Conservation (phyloP, 345 rosid species). For the Camelina neglecta region DNA sequence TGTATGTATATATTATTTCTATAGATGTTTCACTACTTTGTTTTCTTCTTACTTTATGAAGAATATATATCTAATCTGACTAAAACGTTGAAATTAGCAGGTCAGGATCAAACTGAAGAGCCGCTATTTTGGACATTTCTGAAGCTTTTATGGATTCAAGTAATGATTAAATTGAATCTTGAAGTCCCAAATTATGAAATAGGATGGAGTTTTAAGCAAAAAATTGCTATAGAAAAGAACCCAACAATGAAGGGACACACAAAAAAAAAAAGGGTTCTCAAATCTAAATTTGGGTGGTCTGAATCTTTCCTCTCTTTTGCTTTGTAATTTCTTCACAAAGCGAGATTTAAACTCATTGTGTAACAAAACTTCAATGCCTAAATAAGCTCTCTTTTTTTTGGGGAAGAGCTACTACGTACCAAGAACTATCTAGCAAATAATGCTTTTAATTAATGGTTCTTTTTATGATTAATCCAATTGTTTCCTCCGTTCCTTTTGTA, state of each 20-base stretch:
- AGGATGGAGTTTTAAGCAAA: not conserved
- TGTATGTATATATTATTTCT: not conserved
- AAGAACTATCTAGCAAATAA: too few species aligned
- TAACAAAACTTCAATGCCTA: not conserved
- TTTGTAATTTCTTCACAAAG: conserved; percentile 1
- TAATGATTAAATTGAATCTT: conserved; percentile 20
- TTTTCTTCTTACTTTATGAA: conserved; percentile 21
- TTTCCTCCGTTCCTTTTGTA: too few species aligned
- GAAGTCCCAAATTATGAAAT: not conserved
- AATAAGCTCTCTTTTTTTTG: not conserved
- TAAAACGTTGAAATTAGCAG: conserved; percentile 17
- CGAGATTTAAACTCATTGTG: not conserved
- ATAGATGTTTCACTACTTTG: conserved; percentile 17
- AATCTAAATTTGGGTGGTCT: conserved; percentile 13
- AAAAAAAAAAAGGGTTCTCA: not conserved
- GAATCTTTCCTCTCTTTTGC: not conserved
- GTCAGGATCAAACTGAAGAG: conserved; percentile 18
- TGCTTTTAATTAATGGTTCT: too few species aligned
- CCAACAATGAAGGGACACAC: not conserved
- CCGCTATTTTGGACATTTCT: conserved; percentile 29
- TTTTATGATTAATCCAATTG: too few species aligned
- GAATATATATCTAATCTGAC: not conserved
- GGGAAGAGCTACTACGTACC: too few species aligned
- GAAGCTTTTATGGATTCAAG: conserved; percentile 36
- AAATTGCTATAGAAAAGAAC: not conserved